phyloP scores from a whole-genome alignment of 495 filamentous ascomycete genomes.

The Penicillium maclennaniae region DNA sequence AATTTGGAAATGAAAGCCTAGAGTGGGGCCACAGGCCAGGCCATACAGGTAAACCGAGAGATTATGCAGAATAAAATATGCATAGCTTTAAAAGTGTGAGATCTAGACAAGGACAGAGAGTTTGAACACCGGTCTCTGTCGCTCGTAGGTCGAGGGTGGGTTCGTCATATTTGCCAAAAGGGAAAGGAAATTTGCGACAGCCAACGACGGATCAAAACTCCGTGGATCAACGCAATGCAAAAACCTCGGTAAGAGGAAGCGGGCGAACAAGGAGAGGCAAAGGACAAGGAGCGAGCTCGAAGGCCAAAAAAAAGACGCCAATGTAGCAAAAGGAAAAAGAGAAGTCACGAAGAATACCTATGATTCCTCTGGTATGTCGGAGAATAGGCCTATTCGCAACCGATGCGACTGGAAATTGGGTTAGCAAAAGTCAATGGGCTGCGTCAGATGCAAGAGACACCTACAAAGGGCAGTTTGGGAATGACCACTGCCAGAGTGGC shows the following conservation, averaged over 20 bases:
- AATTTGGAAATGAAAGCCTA: background rate
- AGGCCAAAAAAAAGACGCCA: conserved; percentile 17
- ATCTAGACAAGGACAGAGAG: conserved; percentile 20
- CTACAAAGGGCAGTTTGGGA: conserved; percentile 89
- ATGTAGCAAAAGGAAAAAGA: conserved; percentile 18
- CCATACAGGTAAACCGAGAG: background rate
- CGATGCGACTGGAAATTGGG: conserved; percentile 39
- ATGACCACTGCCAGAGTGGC: conserved; percentile 89
- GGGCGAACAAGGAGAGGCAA: conserved; percentile 9
- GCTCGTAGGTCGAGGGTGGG: conserved; percentile 9
- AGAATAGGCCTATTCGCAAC: conserved; percentile 48
- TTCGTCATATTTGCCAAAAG: conserved; percentile 26
- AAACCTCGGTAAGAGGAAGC: conserved; percentile 16
- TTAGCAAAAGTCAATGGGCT: conserved; percentile 17
- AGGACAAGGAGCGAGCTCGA: conserved; percentile 12
- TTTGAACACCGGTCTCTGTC: conserved; percentile 9
- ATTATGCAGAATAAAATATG: conserved; percentile 17
- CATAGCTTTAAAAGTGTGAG: conserved; percentile 17
- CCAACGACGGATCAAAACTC: conserved; percentile 20
- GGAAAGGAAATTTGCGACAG: conserved; percentile 15
- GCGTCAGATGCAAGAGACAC: conserved; percentile 28
- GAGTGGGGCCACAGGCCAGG: background rate
- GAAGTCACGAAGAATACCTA: conserved; percentile 25
- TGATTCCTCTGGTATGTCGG: conserved; percentile 40
- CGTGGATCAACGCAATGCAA: conserved; percentile 29